These are phyloP conservation scores for Dactylellina parvicollis DNA, from an alignment of 2,329 filamentous ascomycete genomes.

Conservation along the genomic window DNA sequence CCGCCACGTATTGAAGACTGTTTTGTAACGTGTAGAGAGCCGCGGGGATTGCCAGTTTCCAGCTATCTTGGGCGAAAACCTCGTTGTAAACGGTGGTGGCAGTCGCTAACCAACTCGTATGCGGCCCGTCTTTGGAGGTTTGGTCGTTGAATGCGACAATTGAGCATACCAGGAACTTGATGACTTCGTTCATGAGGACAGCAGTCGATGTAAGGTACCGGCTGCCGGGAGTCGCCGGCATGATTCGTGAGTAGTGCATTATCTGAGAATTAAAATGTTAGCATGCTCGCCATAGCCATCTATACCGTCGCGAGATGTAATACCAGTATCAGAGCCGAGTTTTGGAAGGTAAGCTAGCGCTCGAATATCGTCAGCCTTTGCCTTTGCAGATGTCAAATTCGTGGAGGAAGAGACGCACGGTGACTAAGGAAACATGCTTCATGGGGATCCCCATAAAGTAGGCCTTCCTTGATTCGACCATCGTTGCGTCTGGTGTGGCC, in stretches of 20 bases:
- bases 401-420: slow-evolving; percentile 64
- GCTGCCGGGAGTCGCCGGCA: slow-evolving; percentile 74
- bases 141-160: slow-evolving; percentile 85
- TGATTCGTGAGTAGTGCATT: slow-evolving; percentile 93
- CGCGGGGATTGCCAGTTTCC: slow-evolving; percentile 92
- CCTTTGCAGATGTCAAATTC: slow-evolving; percentile 28
- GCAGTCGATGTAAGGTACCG: slow-evolving; percentile 94
- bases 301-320: slow-evolving; percentile 14
- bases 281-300: background rate
- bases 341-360: slow-evolving; percentile 78
- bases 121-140: slow-evolving; percentile 59
- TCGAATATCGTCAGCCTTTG: slow-evolving; percentile 48
- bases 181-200: slow-evolving; percentile 89
- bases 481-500: slow-evolving; percentile 51
- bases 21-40: slow-evolving; percentile 91
- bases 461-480: slow-evolving; percentile 55
- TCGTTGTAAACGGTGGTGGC: slow-evolving; percentile 79
- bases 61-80: slow-evolving; percentile 89
- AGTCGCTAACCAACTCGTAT: slow-evolving; percentile 82
- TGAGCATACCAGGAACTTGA: slow-evolving; percentile 87
- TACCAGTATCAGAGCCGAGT: slow-evolving; percentile 79
- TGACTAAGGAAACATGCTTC: slow-evolving; percentile 75
- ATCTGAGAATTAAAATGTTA: slow-evolving; percentile 67
- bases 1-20: slow-evolving; percentile 88
- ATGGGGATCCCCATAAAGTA: slow-evolving; percentile 71